Percentiles rank a stretch among this genome's conserved stretches.
These are phyloP conservation scores for Candida sanyaensis DNA, from an alignment of 1,139 yeast species.

Conservation along the genomic window DNA sequence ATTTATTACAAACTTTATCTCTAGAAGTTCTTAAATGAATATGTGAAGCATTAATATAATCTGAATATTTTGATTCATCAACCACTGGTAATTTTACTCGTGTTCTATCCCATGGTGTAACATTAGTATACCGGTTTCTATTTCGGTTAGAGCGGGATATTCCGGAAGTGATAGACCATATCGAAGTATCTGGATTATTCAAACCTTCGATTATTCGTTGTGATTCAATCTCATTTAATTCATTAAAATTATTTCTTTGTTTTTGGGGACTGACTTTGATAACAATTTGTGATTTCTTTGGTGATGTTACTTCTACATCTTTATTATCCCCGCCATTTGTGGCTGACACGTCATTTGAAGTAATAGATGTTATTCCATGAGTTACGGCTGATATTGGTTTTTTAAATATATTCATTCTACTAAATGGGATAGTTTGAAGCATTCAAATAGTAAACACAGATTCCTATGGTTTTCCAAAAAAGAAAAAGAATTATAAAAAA, in stretches of 20 bases:
- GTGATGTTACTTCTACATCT: not conserved
- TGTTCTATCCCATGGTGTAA: constrained; percentile 43
- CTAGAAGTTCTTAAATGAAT: constrained; percentile 17
- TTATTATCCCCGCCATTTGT: constrained; percentile 2
- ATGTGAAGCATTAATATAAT: constrained; percentile 48
- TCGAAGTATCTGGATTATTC: constrained; percentile 16
- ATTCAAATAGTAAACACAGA: not conserved
- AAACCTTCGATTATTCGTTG: constrained; percentile 20
- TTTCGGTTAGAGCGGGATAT: constrained; percentile 17
- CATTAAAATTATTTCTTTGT: constrained; percentile 17
- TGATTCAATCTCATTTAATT: constrained; percentile 18
- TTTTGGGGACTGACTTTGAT: constrained; percentile 7
- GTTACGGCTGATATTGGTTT: constrained; percentile 7
- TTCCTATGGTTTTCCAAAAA: not conserved
- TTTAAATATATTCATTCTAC: constrained; percentile 12
- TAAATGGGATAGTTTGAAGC: constrained; percentile 5
- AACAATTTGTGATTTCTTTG: constrained; percentile 1
- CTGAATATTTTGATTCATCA: constrained; percentile 15
- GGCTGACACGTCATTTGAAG: not conserved
- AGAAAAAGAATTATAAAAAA: not conserved
- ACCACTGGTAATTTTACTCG: constrained; percentile 33
- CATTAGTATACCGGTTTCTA: constrained; percentile 44
- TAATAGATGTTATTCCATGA: constrained; percentile 3
- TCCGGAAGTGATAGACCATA: constrained; percentile 28
- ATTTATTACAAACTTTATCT: constrained; percentile 15